phyloP scores from a whole-genome alignment of 2,329 filamentous ascomycete genomes.

The Dactylellina drechsleri region DNA sequence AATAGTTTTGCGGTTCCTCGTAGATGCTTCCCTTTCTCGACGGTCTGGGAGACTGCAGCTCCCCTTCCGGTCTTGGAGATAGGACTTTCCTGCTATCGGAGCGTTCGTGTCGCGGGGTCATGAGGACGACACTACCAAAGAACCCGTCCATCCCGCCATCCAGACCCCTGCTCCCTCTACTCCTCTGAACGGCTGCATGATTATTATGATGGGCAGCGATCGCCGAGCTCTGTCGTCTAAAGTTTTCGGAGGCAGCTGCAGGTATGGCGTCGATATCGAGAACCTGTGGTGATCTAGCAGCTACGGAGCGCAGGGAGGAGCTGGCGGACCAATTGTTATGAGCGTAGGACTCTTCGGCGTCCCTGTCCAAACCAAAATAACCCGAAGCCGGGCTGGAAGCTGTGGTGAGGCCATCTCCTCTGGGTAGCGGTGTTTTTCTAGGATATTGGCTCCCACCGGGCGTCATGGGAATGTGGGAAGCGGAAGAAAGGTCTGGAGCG shows the following conservation, averaged over 20 bases:
- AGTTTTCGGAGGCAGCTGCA: slow-evolving; percentile 57
- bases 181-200: slow-evolving; percentile 48
- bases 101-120: slow-evolving; percentile 45
- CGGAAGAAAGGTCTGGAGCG: slow-evolving; percentile 12
- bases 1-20: slow-evolving; percentile 51
- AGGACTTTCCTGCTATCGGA: slow-evolving; percentile 55
- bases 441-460: slow-evolving; percentile 36
- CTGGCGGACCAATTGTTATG: slow-evolving; percentile 58
- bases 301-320: slow-evolving; percentile 58
- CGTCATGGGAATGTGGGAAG: slow-evolving; percentile 48
- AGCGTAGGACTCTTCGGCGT: slow-evolving; percentile 56
- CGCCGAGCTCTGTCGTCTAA: slow-evolving; percentile 56
- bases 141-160: slow-evolving; percentile 45
- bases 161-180: slow-evolving; percentile 53
- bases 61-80: slow-evolving; percentile 44
- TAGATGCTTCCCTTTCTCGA: slow-evolving; percentile 31
- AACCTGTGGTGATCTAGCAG: slow-evolving; percentile 58
- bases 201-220: slow-evolving; percentile 50
- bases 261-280: slow-evolving; percentile 58
- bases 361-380: slow-evolving; percentile 58
- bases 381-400: slow-evolving; percentile 53
- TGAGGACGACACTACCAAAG: slow-evolving; percentile 39
- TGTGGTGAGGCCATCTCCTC: slow-evolving; percentile 19
- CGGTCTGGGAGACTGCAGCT: slow-evolving; percentile 24
- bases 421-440: slow-evolving; percentile 41